A percentile compares a stretch with the other conserved stretches of the same genome.
These are phyloP conservation scores for Coccomyxa sp. DNA, from an alignment of 139 green algal species.

Conservation along the genomic window DNA sequence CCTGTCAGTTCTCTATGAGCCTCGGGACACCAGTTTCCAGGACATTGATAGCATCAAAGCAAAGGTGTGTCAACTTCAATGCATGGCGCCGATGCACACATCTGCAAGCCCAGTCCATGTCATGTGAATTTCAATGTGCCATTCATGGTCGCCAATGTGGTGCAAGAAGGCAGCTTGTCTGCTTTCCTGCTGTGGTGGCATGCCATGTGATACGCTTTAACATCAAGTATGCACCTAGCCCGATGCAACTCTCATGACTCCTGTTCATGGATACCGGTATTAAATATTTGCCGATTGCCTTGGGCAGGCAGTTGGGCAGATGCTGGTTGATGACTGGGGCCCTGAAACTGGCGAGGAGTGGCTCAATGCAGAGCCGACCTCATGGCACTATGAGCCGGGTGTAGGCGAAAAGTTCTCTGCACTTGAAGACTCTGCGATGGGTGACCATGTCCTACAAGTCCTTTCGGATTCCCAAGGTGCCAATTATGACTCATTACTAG, in stretches of 20 bases:
- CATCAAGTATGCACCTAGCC: too few species aligned
- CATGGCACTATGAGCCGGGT: neutral
- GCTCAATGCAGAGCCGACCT: too few species aligned
- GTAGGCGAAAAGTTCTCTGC: neutral
- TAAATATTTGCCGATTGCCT: neutral
- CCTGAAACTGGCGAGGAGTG: neutral
- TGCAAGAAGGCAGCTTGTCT: too few species aligned
- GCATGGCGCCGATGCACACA: too few species aligned
- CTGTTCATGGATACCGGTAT: neutral
- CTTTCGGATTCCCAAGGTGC: neutral
- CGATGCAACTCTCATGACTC: too few species aligned
- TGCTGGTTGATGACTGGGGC: slow-evolving; percentile 13
- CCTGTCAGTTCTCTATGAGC: neutral
- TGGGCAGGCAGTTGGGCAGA: slow-evolving; percentile 8
- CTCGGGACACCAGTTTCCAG: neutral
- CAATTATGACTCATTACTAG: too few species aligned
- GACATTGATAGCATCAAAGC: neutral
- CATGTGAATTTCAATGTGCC: too few species aligned
- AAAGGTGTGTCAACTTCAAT: neutral
- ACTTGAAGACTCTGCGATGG: neutral
- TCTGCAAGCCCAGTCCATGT: too few species aligned
- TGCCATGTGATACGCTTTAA: too few species aligned
- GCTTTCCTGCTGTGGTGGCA: too few species aligned
- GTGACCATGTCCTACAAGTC: neutral
- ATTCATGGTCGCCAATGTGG: too few species aligned